Percentiles rank a stretch among this genome's conserved stretches.
These are phyloP conservation scores for Paramecium octaurelia DNA, from an alignment of 73 alveolate genomes.

Conservation along the genomic window DNA sequence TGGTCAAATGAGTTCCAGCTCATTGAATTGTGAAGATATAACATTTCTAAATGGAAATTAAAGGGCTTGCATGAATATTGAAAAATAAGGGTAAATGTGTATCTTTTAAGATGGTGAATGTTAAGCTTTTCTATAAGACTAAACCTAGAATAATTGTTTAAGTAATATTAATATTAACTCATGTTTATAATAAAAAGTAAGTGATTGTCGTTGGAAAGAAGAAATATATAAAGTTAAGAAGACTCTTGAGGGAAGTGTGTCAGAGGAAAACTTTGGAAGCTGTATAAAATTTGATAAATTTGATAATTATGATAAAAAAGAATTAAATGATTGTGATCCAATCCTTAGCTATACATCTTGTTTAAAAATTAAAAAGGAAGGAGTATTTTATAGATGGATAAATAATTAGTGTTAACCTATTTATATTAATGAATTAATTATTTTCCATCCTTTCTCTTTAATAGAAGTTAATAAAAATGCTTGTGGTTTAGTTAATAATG, in stretches of 20 bases:
- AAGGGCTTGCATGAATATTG: not conserved
- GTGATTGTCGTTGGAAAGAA: not conserved
- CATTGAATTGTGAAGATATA: not conserved
- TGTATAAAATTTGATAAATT: not conserved
- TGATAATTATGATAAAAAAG: not conserved
- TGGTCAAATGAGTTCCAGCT: not conserved
- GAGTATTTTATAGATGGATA: not conserved
- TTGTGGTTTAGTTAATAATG: conserved; percentile 21
- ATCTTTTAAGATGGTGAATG: not conserved
- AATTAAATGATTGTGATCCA: not conserved
- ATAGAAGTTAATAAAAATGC: not conserved
- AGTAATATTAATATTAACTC: not conserved
- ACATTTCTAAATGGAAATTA: not conserved
- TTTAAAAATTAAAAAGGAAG: not conserved
- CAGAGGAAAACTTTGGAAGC: not conserved
- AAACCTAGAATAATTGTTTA: not conserved
- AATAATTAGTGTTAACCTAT: not conserved
- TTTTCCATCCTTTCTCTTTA: too few relatives aligned
- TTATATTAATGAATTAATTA: not conserved
- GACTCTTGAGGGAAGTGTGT: not conserved
- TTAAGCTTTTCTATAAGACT: not conserved
- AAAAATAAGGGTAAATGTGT: not conserved
- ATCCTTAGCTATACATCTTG: not conserved
- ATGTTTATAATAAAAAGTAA: not conserved
- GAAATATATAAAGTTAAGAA: not conserved